phyloP scores from a whole-genome alignment of 148 eudicot species.

The Drosera capensis region DNA sequence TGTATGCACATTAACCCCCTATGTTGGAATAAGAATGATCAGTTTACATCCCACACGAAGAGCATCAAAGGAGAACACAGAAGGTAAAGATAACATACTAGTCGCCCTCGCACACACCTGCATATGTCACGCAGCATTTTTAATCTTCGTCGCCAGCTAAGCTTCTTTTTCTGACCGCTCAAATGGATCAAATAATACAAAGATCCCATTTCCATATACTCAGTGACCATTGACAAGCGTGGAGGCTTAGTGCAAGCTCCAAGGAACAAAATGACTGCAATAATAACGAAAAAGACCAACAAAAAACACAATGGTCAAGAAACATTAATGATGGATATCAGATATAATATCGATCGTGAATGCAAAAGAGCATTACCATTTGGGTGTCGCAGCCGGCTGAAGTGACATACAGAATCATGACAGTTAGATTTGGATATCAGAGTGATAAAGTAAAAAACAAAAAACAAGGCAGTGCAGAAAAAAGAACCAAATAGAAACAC shows the following conservation, averaged over 20 bases:
- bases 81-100: neutral
- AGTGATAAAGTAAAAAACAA: neutral
- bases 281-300: neutral
- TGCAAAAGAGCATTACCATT: conserved; percentile 66
- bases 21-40: neutral
- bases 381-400: conserved; percentile 99
- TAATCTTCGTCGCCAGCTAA: conserved; percentile 84
- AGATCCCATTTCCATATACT: conserved; percentile 99
- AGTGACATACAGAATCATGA: conserved; percentile 9
- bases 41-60: neutral
- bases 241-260: conserved; percentile 98
- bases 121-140: conserved; percentile 98
- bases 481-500: conserved; percentile 20
- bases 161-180: conserved; percentile 93
- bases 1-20: conserved; percentile 97
- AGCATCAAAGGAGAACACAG: neutral
- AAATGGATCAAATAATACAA: conserved; percentile 87
- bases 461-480: conserved; percentile 3
- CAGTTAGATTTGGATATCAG: no score
- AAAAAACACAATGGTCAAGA: no score
- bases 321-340: no score
- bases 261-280: conserved; percentile 86
- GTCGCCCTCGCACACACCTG: conserved; percentile 60
- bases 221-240: conserved; percentile 86
- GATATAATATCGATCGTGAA: neutral